These are phyloP conservation scores for Hordeum pubiflorum DNA, from an alignment of 202 grass and related monocot genomes.

Conservation along the genomic window DNA sequence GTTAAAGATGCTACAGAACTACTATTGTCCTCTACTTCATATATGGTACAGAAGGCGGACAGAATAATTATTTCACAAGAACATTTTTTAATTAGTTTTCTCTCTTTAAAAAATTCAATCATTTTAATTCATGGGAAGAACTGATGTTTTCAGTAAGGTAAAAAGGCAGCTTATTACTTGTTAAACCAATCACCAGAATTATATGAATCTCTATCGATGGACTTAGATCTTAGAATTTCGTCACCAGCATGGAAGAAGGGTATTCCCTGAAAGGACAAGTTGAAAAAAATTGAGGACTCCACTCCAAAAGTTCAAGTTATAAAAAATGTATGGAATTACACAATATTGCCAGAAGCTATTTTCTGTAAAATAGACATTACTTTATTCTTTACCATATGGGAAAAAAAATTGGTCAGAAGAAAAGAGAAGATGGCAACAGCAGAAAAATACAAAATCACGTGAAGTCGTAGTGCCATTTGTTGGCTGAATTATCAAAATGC, in stretches of 20 bases:
- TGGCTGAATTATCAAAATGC: neutral
- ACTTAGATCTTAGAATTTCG: constrained; percentile 85
- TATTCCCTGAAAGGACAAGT: constrained; percentile 57
- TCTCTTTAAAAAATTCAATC: neutral
- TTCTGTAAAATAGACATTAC: neutral
- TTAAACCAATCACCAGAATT: constrained; percentile 98
- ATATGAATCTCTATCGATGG: constrained; percentile 89
- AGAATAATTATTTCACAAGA: neutral
- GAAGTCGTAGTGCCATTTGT: neutral
- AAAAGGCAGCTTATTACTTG: constrained; percentile 47
- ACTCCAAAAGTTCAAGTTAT: neutral
- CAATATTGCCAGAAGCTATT: neutral
- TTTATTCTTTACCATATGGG: neutral
- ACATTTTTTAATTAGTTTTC: neutral
- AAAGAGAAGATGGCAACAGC: neutral
- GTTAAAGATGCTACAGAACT: neutral
- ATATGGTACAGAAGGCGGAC: neutral
- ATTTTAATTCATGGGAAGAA: neutral
- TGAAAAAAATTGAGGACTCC: neutral
- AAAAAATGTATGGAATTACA: neutral
- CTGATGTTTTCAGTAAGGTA: constrained; percentile 1
- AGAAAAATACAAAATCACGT: neutral
- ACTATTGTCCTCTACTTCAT: neutral
- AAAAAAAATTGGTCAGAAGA: neutral
- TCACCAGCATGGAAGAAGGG: constrained; percentile 96